Conservation (phyloP, 805 yeast species). For the Diddensiella caesifluorescens region DNA sequence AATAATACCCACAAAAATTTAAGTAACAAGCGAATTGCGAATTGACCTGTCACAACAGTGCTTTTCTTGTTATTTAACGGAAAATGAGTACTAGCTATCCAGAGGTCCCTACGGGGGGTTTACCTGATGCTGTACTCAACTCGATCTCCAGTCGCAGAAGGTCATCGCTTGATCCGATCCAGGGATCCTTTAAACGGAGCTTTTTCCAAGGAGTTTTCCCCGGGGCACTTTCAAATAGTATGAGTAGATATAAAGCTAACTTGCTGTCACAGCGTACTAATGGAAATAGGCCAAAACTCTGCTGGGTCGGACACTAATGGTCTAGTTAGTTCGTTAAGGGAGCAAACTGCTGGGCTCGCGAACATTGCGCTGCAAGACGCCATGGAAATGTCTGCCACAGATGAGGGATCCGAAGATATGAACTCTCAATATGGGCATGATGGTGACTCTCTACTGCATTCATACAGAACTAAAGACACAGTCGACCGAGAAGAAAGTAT, state of each 20-base stretch:
- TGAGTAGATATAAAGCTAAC: background rate
- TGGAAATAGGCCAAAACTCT: background rate
- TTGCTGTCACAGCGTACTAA: background rate
- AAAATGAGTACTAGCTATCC: too few species aligned
- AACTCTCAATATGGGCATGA: too few species aligned
- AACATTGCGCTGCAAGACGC: slow-evolving; percentile 21
- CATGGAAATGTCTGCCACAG: slow-evolving; percentile 6
- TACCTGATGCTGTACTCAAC: too few species aligned
- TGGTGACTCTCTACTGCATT: too few species aligned
- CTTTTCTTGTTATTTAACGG: too few species aligned
- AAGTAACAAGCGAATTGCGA: too few species aligned
- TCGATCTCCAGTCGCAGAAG: background rate
- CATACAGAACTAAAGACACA: too few species aligned
- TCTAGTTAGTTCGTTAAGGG: slow-evolving; percentile 14
- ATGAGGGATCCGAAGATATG: too few species aligned
- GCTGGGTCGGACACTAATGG: slow-evolving; percentile 6
- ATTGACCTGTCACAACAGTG: too few species aligned
- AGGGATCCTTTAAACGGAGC: slow-evolving; percentile 1
- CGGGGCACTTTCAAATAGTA: background rate
- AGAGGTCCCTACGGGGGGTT: too few species aligned
- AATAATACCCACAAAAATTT: too few species aligned
- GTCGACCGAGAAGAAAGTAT: too few species aligned
- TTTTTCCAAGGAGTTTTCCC: slow-evolving; percentile 1
- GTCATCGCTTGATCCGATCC: background rate
- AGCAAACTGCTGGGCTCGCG: slow-evolving; percentile 22